These are phyloP conservation scores for Caryopteris hybrid DNA, from an alignment of 305 asterid genomes.

Conservation along the genomic window DNA sequence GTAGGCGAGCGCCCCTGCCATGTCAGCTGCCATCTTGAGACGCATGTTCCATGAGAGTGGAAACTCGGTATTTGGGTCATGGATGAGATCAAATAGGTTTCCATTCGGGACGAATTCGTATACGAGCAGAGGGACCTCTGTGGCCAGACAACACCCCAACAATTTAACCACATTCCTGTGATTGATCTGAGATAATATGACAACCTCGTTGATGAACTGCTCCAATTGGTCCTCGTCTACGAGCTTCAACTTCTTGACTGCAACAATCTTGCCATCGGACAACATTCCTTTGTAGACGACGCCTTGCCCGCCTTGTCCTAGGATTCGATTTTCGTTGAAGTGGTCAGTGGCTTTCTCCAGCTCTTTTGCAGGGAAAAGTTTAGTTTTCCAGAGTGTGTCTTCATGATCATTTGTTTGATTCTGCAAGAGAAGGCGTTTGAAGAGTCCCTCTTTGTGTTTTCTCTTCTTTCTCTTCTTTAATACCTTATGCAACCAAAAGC, in stretches of 20 bases:
- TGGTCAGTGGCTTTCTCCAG: constrained; percentile 27
- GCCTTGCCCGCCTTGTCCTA: constrained; percentile 37
- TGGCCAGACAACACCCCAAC: constrained; percentile 37
- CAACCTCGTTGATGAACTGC: constrained; percentile 34
- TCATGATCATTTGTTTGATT: constrained; percentile 7
- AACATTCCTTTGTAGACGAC: constrained; percentile 35
- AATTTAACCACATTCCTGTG: constrained; percentile 33
- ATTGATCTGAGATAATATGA: constrained; percentile 30
- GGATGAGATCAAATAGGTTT: constrained; percentile 27
- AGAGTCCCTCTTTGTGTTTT: background rate
- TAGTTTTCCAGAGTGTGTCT: constrained; percentile 1
- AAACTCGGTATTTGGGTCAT: background rate
- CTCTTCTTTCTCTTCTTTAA: background rate
- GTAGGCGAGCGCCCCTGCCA: constrained; percentile 19
- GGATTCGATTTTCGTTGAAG: constrained; percentile 21
- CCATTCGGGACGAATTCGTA: constrained; percentile 28
- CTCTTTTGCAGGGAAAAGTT: constrained; percentile 12
- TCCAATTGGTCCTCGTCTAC: constrained; percentile 18
- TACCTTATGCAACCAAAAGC: background rate
- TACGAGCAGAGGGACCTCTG: constrained; percentile 30
- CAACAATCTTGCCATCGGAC: constrained; percentile 28
- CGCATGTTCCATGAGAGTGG: constrained; percentile 24
- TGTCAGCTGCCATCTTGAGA: constrained; percentile 16
- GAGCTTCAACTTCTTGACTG: constrained; percentile 22
- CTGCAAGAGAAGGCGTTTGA: background rate